A percentile compares a stretch with the other conserved stretches of the same genome.
These are phyloP conservation scores for Ananas comosus DNA, from an alignment of 176 grass and related monocot genomes.

Conservation along the genomic window DNA sequence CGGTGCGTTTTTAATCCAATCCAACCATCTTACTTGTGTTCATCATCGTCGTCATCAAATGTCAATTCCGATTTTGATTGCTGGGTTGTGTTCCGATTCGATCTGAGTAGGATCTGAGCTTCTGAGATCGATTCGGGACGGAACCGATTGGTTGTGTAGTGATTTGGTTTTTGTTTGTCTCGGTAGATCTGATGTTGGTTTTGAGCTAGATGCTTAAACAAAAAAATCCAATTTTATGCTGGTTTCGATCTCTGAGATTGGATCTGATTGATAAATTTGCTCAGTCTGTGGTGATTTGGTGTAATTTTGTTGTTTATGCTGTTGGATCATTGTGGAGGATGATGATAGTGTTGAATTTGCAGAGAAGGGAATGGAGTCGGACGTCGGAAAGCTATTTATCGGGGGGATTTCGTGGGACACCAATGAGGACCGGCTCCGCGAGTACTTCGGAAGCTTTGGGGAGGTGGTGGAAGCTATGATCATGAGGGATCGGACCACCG, in stretches of 20 bases:
- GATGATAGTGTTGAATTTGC: conserved; percentile 13
- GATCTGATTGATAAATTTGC: neutral
- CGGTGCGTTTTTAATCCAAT: neutral
- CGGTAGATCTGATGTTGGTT: neutral
- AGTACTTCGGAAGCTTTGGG: conserved; percentile 76
- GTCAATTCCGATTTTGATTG: neutral
- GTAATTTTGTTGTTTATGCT: conserved; percentile 14
- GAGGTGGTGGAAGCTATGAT: conserved; percentile 85
- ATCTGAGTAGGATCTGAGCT: neutral
- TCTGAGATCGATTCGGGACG: neutral
- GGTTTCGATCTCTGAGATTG: neutral
- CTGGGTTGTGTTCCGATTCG: neutral
- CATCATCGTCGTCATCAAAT: conserved; percentile 18
- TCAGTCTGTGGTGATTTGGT: neutral
- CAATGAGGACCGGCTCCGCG: conserved; percentile 71
- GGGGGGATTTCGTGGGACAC: conserved; percentile 98
- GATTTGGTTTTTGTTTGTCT: neutral
- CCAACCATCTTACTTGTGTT: conserved; percentile 22
- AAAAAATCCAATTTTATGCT: neutral
- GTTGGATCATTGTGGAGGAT: conserved; percentile 13
- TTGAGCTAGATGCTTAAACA: neutral
- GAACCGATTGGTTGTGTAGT: neutral
- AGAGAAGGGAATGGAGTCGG: conserved; percentile 49
- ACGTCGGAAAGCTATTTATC: conserved; percentile 79
- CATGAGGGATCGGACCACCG: conserved; percentile 73